These are phyloP conservation scores for Lentinula guzmanii DNA, from an alignment of 768 basidiomycete species.

Conservation along the genomic window DNA sequence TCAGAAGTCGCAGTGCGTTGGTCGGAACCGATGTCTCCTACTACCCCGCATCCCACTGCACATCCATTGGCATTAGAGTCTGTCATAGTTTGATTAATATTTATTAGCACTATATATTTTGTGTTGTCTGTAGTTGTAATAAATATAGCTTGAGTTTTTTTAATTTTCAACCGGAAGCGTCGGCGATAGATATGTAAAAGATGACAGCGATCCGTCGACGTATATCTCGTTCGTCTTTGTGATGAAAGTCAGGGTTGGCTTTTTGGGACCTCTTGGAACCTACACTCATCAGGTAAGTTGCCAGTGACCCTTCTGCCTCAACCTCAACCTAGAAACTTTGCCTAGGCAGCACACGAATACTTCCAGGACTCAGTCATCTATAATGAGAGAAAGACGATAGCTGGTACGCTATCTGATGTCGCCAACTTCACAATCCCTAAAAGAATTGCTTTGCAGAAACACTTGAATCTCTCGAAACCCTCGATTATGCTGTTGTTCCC, in stretches of 20 bases:
- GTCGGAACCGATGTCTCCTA: not conserved
- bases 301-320: not conserved
- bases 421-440: not conserved
- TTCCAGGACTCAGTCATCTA: slow-evolving; percentile 44
- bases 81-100: not conserved
- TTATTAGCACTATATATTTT: slow-evolving; percentile 2
- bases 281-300: slow-evolving; percentile 50
- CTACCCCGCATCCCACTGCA: not conserved
- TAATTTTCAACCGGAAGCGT: not conserved
- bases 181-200: not conserved
- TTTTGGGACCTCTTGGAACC: slow-evolving; percentile 52
- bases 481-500: slow-evolving; percentile 61
- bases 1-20: not conserved
- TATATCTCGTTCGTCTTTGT: not conserved
- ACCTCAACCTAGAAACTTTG: slow-evolving; percentile 2
- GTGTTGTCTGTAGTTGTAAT: not conserved
- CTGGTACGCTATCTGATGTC: not conserved
- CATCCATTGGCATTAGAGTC: not conserved
- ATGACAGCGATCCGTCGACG: not conserved
- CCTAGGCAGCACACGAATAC: slow-evolving; percentile 39
- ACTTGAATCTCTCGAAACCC: slow-evolving; percentile 43
- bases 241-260: slow-evolving; percentile 25
- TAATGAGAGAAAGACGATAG: slow-evolving; percentile 21
- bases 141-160: not conserved
- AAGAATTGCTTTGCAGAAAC: slow-evolving; percentile 39